Evolutionary conservation across 352 stramenopile species (phyloP), one percentile per base, ranked within the genome.

Genomic region (Globisporangium megalacanthum): DNA sequence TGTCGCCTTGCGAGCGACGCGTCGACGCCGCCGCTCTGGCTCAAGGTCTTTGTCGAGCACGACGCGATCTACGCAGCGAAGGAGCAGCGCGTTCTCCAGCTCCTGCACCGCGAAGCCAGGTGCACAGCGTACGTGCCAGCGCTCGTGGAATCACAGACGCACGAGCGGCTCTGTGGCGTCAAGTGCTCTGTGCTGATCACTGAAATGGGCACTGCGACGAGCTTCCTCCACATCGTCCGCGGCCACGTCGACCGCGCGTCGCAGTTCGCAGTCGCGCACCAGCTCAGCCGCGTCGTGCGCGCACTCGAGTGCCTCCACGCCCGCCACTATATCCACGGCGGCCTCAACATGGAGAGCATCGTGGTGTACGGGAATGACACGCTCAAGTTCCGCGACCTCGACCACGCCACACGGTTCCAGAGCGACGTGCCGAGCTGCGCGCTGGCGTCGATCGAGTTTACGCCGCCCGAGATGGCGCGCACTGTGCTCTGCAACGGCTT

Each of bases 31-130:
- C 35, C 37, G 1, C 56, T 79, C 19, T 60, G 69, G 37, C 55
- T 89, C 22, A 86, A 87, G 58, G 50, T 89, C 36, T 89, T 82
- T 58, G 65, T 83, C 20, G 72, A 87, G 48, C 70, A 79, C 36
- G 79, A 89, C 42, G 62, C 74, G 1, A 68, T 72, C 47, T 56
- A 80, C 22, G 76, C 72, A 9, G 72, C 68, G 2, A 70, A 70
- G 19, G 79, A 89, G 56, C 84, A 73, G 42, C 77, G 76, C 22
- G 73, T 78, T 9, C 65, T 89, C 6, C 69, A 70, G 1, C 67
- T 71, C 6, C 60, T 86, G 45, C 67, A 83, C 42, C 55, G 36
- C 61, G 57, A 62, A 19, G 15, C 19, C 2, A 62, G 58, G 0
- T 67, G 67, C 11, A 25, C 55, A 22, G 59, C 44, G 7, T 79